Conservation (phyloP, 2,329 filamentous ascomycete genomes). For the Tothia fuscella region DNA sequence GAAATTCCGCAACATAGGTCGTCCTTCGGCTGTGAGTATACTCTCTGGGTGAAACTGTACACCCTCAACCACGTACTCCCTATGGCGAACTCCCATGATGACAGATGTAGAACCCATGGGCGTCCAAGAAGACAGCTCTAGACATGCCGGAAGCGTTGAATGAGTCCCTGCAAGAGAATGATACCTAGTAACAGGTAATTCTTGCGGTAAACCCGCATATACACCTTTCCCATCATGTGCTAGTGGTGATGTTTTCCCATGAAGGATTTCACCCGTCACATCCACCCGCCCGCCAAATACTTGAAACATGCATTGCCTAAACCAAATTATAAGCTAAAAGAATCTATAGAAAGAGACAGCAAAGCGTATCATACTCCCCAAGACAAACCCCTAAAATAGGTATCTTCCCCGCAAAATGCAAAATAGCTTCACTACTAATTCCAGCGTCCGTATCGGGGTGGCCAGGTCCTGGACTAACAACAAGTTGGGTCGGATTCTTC, state of each 20-base stretch:
- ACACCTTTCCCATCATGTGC: constrained; percentile 87
- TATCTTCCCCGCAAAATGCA: constrained; percentile 85
- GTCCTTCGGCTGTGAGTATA: constrained; percentile 81
- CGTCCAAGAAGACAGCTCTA: constrained; percentile 89
- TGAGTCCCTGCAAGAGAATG: constrained; percentile 92
- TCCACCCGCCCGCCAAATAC: constrained; percentile 84
- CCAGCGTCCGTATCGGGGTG: constrained; percentile 88
- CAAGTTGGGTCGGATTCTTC: constrained; percentile 81
- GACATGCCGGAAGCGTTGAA: constrained; percentile 67
- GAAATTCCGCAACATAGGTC: constrained; percentile 87
- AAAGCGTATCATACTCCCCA: constrained; percentile 70
- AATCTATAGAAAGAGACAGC: not conserved
- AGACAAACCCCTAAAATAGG: constrained; percentile 97
- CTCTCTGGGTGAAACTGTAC: constrained; percentile 98
- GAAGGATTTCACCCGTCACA: constrained; percentile 89
- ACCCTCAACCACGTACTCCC: constrained; percentile 79
- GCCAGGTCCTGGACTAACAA: constrained; percentile 88
- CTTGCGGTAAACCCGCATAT: constrained; percentile 68
- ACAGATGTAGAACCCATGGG: constrained; percentile 64
- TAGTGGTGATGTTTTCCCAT: constrained; percentile 90
- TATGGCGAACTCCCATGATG: constrained; percentile 96
- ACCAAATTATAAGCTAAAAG: not conserved
- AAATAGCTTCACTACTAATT: constrained; percentile 82
- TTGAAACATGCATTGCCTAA: constrained; percentile 85
- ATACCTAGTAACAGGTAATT: constrained; percentile 82